Percentiles rank a stretch among this genome's conserved stretches.
Evolutionary conservation across 768 basidiomycete genomes (phyloP).

Genomic region (Hygrophoropsis aurantiaca): DNA sequence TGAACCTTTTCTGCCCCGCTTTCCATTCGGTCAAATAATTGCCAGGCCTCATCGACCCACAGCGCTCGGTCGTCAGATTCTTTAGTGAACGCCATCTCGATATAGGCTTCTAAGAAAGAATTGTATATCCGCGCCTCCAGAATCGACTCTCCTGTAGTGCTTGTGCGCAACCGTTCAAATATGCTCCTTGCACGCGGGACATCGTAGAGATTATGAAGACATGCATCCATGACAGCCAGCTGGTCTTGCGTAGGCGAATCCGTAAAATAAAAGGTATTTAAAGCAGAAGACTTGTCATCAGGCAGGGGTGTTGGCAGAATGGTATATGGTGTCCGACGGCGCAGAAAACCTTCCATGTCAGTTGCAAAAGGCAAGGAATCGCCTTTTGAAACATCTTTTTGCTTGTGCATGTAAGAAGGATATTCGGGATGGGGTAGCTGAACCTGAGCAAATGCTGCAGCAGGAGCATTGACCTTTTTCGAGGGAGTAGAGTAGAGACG

Average conservation of each 20-base stretch:
- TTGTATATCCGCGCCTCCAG: slow-evolving; percentile 56
- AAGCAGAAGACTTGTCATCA: slow-evolving; percentile 35
- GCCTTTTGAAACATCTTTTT: slow-evolving; percentile 18
- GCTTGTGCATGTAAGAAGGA: slow-evolving; percentile 36
- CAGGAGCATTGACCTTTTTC: slow-evolving; percentile 53
- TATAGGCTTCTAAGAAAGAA: slow-evolving; percentile 63
- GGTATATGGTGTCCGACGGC: slow-evolving; percentile 47
- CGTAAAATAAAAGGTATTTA: slow-evolving; percentile 56
- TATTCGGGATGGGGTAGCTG: slow-evolving; percentile 38
- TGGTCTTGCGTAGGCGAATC: slow-evolving; percentile 68
- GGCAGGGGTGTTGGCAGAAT: slow-evolving; percentile 71
- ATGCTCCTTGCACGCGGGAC: slow-evolving; percentile 74
- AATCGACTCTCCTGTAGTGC: slow-evolving; percentile 42
- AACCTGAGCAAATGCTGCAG: slow-evolving; percentile 41
- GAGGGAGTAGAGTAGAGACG: slow-evolving; percentile 71
- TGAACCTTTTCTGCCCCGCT: slow-evolving; percentile 41
- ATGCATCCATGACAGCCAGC: slow-evolving; percentile 80
- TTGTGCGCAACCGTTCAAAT: slow-evolving; percentile 60
- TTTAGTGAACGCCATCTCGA: slow-evolving; percentile 53
- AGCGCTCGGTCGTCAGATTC: slow-evolving; percentile 41
- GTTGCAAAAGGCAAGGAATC: slow-evolving; percentile 13
- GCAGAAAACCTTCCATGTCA: slow-evolving; percentile 54
- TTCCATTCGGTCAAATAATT: slow-evolving; percentile 61
- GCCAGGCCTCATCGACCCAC: slow-evolving; percentile 67
- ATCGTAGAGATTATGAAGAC: slow-evolving; percentile 73